Conservation (phyloP, 805 yeast genomes). For the Yarrowia porcina region DNA sequence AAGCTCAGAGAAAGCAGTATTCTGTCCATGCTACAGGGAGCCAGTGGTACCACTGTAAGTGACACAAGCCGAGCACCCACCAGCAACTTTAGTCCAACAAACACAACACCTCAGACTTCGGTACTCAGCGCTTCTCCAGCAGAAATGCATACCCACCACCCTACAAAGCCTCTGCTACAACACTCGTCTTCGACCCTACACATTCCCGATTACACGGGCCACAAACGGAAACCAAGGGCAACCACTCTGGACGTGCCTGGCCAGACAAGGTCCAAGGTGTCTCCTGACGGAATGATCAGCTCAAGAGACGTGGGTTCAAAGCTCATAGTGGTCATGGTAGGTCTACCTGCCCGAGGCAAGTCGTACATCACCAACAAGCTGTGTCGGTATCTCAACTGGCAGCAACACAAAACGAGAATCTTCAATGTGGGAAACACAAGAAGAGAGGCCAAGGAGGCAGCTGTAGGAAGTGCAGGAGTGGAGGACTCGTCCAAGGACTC, state of each 20-base stretch:
- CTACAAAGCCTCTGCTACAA: not conserved
- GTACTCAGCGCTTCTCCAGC: not conserved
- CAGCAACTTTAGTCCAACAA: not conserved
- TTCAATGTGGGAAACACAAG: constrained; percentile 96
- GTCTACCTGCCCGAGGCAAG: constrained; percentile 91
- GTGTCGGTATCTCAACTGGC: constrained; percentile 87
- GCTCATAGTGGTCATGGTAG: constrained; percentile 93
- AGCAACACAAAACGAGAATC: constrained; percentile 83
- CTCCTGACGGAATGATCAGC: constrained; percentile 58
- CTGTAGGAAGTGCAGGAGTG: not conserved
- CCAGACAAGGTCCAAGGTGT: constrained; percentile 71
- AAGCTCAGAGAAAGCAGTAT: constrained; percentile 14
- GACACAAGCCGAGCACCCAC: constrained; percentile 10
- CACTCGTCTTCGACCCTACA: constrained; percentile 11
- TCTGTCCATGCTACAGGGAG: constrained; percentile 10
- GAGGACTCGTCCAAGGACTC: no score
- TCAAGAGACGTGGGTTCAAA: constrained; percentile 70
- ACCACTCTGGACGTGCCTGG: constrained; percentile 93
- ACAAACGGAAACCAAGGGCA: constrained; percentile 44
- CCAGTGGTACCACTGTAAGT: constrained; percentile 4
- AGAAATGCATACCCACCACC: not conserved
- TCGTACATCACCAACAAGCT: constrained; percentile 89
- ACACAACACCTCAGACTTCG: not conserved
- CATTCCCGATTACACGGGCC: constrained; percentile 1
- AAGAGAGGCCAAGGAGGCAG: constrained; percentile 51